A percentile compares a stretch with the other conserved stretches of the same genome.
phyloP scores from a whole-genome alignment of 2,329 filamentous ascomycete species.

The Rosellinia necatrix region DNA sequence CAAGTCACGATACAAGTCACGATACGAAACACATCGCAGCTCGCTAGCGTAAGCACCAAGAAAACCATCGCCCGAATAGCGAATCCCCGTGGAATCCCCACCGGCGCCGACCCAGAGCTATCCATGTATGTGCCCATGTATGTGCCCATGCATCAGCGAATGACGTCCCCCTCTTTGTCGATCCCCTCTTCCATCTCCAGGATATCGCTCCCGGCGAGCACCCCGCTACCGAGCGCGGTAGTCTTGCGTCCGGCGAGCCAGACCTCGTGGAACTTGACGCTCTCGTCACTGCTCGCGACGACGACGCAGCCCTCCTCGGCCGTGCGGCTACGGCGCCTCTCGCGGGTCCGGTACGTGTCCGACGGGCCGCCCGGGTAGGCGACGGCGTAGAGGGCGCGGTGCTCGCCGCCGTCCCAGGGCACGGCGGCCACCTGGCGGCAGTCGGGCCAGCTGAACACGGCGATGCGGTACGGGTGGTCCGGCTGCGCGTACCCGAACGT shows the following conservation, averaged over 20 bases:
- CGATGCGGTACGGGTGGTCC: conserved; percentile 86
- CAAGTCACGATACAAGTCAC: no score
- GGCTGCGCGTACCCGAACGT: conserved; percentile 94
- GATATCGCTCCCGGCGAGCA: conserved; percentile 83
- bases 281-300: conserved; percentile 88
- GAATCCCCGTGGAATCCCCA: no score
- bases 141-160: no score
- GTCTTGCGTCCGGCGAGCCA: conserved; percentile 71
- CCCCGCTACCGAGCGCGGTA: conserved; percentile 57
- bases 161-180: conserved; percentile 72
- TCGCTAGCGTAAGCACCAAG: no score
- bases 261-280: conserved; percentile 93
- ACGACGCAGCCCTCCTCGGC: conserved; percentile 81
- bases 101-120: no score
- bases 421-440: conserved; percentile 85
- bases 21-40: no score
- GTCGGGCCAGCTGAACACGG: conserved; percentile 92
- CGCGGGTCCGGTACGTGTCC: conserved; percentile 54
- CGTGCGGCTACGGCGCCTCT: conserved; percentile 55
- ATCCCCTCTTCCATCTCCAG: conserved; percentile 82
- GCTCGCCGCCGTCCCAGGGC: conserved; percentile 78
- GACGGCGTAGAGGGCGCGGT: conserved; percentile 85
- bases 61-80: no score
- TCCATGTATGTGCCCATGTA: no score
- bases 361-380: conserved; percentile 67